phyloP scores from a whole-genome alignment of 345 rosid species.

The Hibiscus syriacus region DNA sequence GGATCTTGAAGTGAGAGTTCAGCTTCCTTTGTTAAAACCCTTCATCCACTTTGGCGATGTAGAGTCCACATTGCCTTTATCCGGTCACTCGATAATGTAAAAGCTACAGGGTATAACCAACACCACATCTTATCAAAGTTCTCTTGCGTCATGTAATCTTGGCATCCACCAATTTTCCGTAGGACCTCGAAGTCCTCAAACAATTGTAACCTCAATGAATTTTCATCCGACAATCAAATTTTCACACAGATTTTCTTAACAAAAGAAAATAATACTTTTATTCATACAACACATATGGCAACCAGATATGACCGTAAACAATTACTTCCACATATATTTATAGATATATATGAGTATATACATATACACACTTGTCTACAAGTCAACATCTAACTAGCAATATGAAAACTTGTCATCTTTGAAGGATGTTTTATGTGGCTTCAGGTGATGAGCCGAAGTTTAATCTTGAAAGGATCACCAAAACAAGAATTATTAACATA shows the following conservation, averaged over 20 bases:
- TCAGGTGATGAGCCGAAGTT: neutral
- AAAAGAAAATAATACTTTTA: neutral
- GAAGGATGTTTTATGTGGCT: too few species aligned
- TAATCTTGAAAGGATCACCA: neutral
- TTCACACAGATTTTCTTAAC: neutral
- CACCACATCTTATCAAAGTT: conserved; percentile 94
- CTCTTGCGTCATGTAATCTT: conserved; percentile 68
- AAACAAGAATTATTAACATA: neutral
- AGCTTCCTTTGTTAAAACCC: too few species aligned
- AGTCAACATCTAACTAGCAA: too few species aligned
- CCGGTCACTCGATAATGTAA: conserved; percentile 52
- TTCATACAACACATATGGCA: neutral
- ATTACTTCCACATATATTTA: too few species aligned
- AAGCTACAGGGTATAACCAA: conserved; percentile 89
- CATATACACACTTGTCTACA: too few species aligned
- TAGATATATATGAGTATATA: too few species aligned
- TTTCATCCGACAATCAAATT: neutral
- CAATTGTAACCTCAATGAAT: neutral
- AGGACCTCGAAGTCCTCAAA: conserved; percentile 69
- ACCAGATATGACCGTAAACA: too few species aligned
- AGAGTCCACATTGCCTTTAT: too few species aligned
- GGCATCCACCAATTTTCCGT: conserved; percentile 75
- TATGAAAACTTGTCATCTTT: neutral
- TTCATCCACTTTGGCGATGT: too few species aligned
- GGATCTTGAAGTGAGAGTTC: too few species aligned